Percentiles rank a stretch among this genome's conserved stretches.
Conservation (phyloP, 2,329 filamentous ascomycete species). For the Alternaria arbusti region DNA sequence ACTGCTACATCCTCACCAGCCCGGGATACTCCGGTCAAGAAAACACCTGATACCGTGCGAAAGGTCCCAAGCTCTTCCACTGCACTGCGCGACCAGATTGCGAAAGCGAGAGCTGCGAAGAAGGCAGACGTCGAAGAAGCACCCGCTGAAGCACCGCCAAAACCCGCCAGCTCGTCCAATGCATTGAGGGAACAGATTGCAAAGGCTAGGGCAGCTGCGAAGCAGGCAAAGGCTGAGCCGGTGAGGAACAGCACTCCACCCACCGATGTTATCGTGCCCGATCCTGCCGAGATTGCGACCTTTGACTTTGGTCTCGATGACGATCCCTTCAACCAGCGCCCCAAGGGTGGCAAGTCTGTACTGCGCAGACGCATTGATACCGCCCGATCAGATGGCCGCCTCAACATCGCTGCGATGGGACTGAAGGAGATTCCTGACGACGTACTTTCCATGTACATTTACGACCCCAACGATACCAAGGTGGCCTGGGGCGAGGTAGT, state of each 20-base stretch:
- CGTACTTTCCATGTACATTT: slow-evolving; percentile 89
- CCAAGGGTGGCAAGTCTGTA: slow-evolving; percentile 68
- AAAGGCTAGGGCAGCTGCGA: slow-evolving; percentile 82
- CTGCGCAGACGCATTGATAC: slow-evolving; percentile 74
- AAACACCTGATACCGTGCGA: slow-evolving; percentile 41
- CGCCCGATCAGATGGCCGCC: slow-evolving; percentile 76
- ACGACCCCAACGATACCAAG: slow-evolving; percentile 66
- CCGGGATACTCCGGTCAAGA: slow-evolving; percentile 29
- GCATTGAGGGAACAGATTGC: slow-evolving; percentile 90
- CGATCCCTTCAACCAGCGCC: slow-evolving; percentile 74
- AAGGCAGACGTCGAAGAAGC: slow-evolving; percentile 28
- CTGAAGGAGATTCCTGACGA: slow-evolving; percentile 80
- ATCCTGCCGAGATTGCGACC: slow-evolving; percentile 38
- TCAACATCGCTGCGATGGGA: slow-evolving; percentile 87
- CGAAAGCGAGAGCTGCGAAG: slow-evolving; percentile 85
- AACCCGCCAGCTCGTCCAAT: slow-evolving; percentile 71
- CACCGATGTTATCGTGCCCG: slow-evolving; percentile 40
- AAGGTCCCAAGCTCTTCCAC: slow-evolving; percentile 73
- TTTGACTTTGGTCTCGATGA: slow-evolving; percentile 68
- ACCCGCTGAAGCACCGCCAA: slow-evolving; percentile 32
- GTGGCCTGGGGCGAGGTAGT: slow-evolving; percentile 90
- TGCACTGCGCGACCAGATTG: slow-evolving; percentile 87
- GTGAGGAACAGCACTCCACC: slow-evolving; percentile 37
- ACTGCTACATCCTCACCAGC: slow-evolving; percentile 28
- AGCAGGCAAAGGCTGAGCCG: slow-evolving; percentile 30